These are phyloP conservation scores for Phytopythium cucurbitacearum DNA, from an alignment of 352 stramenopile genomes.

Conservation along the genomic window DNA sequence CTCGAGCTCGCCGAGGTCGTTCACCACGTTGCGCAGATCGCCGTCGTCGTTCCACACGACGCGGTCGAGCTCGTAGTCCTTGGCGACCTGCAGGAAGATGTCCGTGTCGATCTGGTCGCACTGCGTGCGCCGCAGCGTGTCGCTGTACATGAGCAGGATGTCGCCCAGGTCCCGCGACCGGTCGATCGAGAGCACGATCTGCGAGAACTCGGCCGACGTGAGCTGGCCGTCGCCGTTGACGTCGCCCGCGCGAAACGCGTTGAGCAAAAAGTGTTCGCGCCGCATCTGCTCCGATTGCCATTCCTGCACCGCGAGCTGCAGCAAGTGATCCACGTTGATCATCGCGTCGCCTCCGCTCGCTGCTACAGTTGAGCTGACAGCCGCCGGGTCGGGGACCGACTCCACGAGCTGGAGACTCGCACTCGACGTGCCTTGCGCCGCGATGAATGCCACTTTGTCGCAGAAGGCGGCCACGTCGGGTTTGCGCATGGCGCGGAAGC, in stretches of 20 bases:
- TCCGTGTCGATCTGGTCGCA: constrained; percentile 51
- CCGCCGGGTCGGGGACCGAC: not conserved
- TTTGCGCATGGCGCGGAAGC: constrained; percentile 75
- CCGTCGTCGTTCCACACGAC: constrained; percentile 65
- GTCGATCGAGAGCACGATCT: constrained; percentile 80
- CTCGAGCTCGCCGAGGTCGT: constrained; percentile 57
- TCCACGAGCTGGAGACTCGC: constrained; percentile 7
- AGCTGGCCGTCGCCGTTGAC: constrained; percentile 77
- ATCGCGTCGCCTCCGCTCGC: constrained; percentile 9
- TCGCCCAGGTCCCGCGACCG: constrained; percentile 53
- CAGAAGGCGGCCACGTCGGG: constrained; percentile 49
- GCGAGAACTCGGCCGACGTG: constrained; percentile 71
- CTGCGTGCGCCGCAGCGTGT: constrained; percentile 62
- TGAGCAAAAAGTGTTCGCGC: constrained; percentile 56
- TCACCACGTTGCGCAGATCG: constrained; percentile 64
- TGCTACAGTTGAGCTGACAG: not conserved
- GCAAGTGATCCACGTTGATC: constrained; percentile 69
- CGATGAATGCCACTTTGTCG: constrained; percentile 46
- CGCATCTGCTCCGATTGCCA: constrained; percentile 69
- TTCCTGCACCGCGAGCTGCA: constrained; percentile 61
- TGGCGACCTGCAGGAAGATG: constrained; percentile 68
- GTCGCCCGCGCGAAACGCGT: constrained; percentile 73
- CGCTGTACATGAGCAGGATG: constrained; percentile 79
- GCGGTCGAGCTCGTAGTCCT: constrained; percentile 70
- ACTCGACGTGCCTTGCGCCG: constrained; percentile 33